Evolutionary conservation across 331 rosid species (phyloP), one percentile per base, ranked within the genome.

Genomic region (Dryas integrifolia): DNA sequence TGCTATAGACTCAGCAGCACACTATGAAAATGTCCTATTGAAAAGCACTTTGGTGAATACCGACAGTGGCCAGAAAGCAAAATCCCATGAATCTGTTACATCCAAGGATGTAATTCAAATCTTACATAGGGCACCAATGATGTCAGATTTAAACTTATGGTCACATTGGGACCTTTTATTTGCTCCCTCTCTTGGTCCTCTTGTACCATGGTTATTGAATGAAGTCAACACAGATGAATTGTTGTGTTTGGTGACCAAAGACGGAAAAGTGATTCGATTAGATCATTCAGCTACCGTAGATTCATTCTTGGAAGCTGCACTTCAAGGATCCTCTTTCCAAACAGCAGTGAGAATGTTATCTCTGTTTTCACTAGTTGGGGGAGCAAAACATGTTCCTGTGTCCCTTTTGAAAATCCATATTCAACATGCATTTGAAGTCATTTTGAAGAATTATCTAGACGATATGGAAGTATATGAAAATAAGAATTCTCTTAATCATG

Each of bases 91-190:
- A 77, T 72, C 84, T 74, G 80, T 85, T 62, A 74, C 89, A 56
- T 57, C 84, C 45, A 87, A 81, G 86, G 88, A 86, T 63, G 98
- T 97, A 66, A 72, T 89, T 69, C 82, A 85, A 73, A 82, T 86
- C 70, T 82, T 94, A 61, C 86, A 77, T 5, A 86, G 80, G 83
- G 90, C 92, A 4, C 98, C 98, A 0, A 82, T 91, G 96, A 72
- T 91, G 89, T 83, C 86, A 9, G 96, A 91, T 78, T 77, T 94
- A 76, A 86, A 87, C 86, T 76, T 77, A 75, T 94, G 98, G 98
- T 87, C 97, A 47, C 98, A 91, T 81, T 94, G 98, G 98, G 97
- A 91, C 80, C 61, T 84, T 40, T 62, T 70, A 66, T 94, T 91
- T 84, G 95, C 97, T 21, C 98, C 97, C 46, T 79, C 86, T 14